A percentile compares a stretch with the other conserved stretches of the same genome.
phyloP scores from a whole-genome alignment of 1,284 basidiomycete genomes.

The Agroathelia rolfsii region DNA sequence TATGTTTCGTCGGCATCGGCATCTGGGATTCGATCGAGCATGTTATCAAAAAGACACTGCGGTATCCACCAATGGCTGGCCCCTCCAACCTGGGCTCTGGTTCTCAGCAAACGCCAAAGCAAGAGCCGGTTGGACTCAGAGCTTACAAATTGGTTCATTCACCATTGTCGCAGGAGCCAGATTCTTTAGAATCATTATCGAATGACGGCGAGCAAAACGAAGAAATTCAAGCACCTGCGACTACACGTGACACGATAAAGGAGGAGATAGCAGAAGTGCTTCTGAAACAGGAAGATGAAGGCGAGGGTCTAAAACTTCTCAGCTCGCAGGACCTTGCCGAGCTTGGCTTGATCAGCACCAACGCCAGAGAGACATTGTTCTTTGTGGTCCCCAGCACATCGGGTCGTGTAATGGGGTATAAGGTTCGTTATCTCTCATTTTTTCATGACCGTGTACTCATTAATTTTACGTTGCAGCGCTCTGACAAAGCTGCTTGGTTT shows the following conservation, averaged over 20 bases:
- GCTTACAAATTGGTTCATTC: too few relatives aligned
- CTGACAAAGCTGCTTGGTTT: slow-evolving; percentile 22
- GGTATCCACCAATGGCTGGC: slow-evolving; percentile 3
- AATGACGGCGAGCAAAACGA: too few relatives aligned
- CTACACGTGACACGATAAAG: too few relatives aligned
- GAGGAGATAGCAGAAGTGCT: too few relatives aligned
- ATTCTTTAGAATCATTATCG: too few relatives aligned
- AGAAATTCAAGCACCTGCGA: too few relatives aligned
- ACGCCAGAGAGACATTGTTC: slow-evolving; percentile 43
- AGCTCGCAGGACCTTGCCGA: slow-evolving; percentile 4
- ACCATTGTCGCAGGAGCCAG: too few relatives aligned
- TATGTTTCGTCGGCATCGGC: slow-evolving; percentile 66
- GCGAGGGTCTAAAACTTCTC: background rate
- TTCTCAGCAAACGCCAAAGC: too few relatives aligned
- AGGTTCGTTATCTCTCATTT: slow-evolving; percentile 29
- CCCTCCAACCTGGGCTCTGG: too few relatives aligned
- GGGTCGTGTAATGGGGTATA: slow-evolving; percentile 50
- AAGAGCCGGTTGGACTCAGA: too few relatives aligned
- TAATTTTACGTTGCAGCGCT: slow-evolving; percentile 14
- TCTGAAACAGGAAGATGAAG: too few relatives aligned
- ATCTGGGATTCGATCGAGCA: slow-evolving; percentile 45
- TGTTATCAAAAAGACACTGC: background rate
- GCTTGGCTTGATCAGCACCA: too few relatives aligned
- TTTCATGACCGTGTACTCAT: background rate
- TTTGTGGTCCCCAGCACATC: slow-evolving; percentile 63